Base-by-base conservation (phyloP, 139 green algal genomes). In the Picochlorum costavermella region DNA sequence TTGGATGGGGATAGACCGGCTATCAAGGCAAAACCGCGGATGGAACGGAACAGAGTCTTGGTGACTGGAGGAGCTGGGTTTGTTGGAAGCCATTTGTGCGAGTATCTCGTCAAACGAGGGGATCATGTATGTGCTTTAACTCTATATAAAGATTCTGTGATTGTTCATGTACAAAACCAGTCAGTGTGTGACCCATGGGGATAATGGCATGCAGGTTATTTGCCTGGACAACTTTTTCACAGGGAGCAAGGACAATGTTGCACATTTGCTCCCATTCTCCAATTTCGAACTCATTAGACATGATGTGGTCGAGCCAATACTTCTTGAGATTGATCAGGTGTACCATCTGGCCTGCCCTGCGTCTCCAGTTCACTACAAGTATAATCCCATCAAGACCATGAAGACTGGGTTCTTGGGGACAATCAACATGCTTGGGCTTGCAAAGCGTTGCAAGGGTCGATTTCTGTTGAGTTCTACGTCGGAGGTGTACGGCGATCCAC, bases 211-310 rank as follows among this genome's bases (percentile, higher is more conserved):
- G 28, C 46, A 53, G 46, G 91, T 98, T 11, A 96, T 98, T 63
- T 97, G 93, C 80, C 23, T 98, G 17, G 94, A 99, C 77, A 98
- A 96, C 73, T 96, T 98, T 71, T 99, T 99, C 85, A 99, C 94
- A 6, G 94, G 92, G 30, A 87, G 74, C 75, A 96, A 95, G 65
- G 90, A 95, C 29, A 99, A 98, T 71, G 75, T 99, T 9, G 71
- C 78, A 9, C 90, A 98, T 68, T 76, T 96, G 44, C 67, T 98
- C 2, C 84, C 65, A 65, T 85, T 84, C 63, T 71, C 83, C 13
- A 95, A 97, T 79, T 99, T 99, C 77, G 94, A 99, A 77, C 68
- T 97, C 5, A 93, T 99, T 33, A 75, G 94, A 4, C 94, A 99
- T 68, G 94, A 99, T 71, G 89, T 99, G 12, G 86, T 94, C 5